Base-by-base conservation (phyloP, 306 rosid genomes). In the Cicer bijugum region DNA sequence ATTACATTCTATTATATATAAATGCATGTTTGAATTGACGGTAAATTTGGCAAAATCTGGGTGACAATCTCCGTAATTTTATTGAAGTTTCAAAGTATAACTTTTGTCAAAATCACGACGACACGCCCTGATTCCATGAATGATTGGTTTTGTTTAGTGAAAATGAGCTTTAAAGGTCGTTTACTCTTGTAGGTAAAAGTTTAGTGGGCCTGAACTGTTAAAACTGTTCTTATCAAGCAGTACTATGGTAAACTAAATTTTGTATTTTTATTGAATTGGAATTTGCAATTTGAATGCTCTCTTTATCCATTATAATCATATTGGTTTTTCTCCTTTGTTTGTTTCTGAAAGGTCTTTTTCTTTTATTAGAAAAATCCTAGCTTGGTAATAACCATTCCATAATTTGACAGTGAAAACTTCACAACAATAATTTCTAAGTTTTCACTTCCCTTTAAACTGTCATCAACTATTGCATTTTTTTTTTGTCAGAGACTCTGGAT, bases 281-380 rank as follows among this genome's bases (percentile, higher is more conserved):
- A 80, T 71, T 69, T 74, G 78, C 81, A 35, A 88, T 75, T 74
- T 83, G 80, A 74, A 78, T 78, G 50, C 80, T 56, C 40, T 74
- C 64, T 33, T 76, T 77, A 80, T 81, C 89, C 74, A 67, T 83
- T 84, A 75, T 67, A 37, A 74, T 67, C 88, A 81, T 81, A 75
- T 75, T 79, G 78, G 79, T 55, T 77, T 85, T 73, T 76, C 81
- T 83, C 75, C 52, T 82, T 83, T 82, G 85, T 82, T 85, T 81
- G 82, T 57, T 85, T 70, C 62, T 81, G 73, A 40, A 69, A 78
- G 75, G 88, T 87, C 91, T 70, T 77, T 90, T 87, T 88, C 96
- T 77, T 74, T 16, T 64, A 69, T 83, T 80, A 63, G 84, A 69
- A 85, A 83, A 85, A 83, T 81, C 83, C 74, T 80, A 84, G 82